phyloP scores from a whole-genome alignment of 148 eudicot species.

The Diospyros lotus region DNA sequence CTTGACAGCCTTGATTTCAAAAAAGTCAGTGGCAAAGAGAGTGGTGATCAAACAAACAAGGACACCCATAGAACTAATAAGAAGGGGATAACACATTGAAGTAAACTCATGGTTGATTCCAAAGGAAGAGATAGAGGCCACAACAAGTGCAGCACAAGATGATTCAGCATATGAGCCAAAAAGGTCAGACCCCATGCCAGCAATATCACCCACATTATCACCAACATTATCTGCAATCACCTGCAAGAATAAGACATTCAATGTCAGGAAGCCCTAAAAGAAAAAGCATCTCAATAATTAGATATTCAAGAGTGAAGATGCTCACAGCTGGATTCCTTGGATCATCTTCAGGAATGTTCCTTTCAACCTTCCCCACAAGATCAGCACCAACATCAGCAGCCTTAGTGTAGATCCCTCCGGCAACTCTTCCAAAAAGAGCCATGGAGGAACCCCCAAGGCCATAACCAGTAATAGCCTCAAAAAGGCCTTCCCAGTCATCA shows the following conservation, averaged over 20 bases:
- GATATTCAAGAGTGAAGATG: not conserved
- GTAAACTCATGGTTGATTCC: slow-evolving; percentile 58
- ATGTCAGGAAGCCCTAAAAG: not conserved
- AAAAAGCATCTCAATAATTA: not conserved
- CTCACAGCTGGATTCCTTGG: slow-evolving; percentile 89
- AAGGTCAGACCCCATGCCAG: slow-evolving; percentile 84
- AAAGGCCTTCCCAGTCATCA: slow-evolving; percentile 72
- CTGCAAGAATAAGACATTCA: slow-evolving; percentile 16
- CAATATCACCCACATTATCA: slow-evolving; percentile 72
- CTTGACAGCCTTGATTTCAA: slow-evolving; percentile 64
- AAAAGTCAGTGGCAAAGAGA: slow-evolving; percentile 72
- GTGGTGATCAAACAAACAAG: slow-evolving; percentile 66
- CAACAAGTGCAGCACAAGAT: slow-evolving; percentile 67
- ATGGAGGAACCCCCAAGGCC: slow-evolving; percentile 93
- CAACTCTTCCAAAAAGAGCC: slow-evolving; percentile 90
- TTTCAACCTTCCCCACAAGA: slow-evolving; percentile 86
- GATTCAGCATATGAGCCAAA: slow-evolving; percentile 64
- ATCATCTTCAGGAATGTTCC: slow-evolving; percentile 87
- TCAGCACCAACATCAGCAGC: slow-evolving; percentile 97
- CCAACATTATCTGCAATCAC: slow-evolving; percentile 88
- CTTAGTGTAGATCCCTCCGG: slow-evolving; percentile 85
- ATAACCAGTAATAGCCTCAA: slow-evolving; percentile 80
- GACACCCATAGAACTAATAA: slow-evolving; percentile 61
- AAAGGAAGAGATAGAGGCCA: slow-evolving; percentile 67
- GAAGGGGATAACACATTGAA: slow-evolving; percentile 52